Conservation (phyloP, 2,329 filamentous ascomycete genomes). For the Fusarium sp. region DNA sequence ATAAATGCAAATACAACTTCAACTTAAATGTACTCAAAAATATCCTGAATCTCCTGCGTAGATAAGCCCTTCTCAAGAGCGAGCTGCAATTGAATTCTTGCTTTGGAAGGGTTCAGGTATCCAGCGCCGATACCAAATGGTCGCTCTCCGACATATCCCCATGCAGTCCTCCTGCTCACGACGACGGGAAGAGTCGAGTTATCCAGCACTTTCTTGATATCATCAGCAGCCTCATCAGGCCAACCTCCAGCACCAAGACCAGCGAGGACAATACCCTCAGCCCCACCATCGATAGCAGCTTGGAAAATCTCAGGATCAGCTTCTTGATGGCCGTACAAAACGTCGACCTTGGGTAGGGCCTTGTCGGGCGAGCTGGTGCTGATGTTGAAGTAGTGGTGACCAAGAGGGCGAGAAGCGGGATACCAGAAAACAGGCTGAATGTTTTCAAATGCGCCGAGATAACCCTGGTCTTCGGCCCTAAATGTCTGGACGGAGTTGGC, state of each 20-base stretch:
- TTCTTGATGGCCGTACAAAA: conserved; percentile 65
- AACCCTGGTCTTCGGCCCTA: conserved; percentile 65
- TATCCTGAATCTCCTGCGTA: conserved; percentile 23
- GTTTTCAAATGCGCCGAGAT: conserved; percentile 67
- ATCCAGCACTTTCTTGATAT: conserved; percentile 56
- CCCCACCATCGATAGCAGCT: conserved; percentile 59
- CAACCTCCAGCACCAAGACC: conserved; percentile 65
- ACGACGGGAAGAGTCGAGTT: conserved; percentile 59
- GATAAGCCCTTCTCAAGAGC: conserved; percentile 43
- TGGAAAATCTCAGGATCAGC: conserved; percentile 58
- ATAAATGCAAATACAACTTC: too few species aligned
- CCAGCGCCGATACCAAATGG: conserved; percentile 56
- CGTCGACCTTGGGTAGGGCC: conserved; percentile 63
- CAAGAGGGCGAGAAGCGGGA: conserved; percentile 58
- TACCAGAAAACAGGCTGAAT: conserved; percentile 70
- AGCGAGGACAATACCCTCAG: conserved; percentile 65
- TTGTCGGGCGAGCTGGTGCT: conserved; percentile 40
- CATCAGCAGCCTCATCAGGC: conserved; percentile 51
- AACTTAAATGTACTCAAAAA: conserved; percentile 20
- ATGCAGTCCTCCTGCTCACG: conserved; percentile 60
- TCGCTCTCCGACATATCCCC: conserved; percentile 58
- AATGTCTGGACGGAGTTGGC: conserved; percentile 72
- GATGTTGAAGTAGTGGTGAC: conserved; percentile 57
- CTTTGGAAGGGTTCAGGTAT: conserved; percentile 65
- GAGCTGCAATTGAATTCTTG: conserved; percentile 61